These are phyloP conservation scores for Tribonema minus DNA, from an alignment of 108 stramenopile genomes.

Conservation along the genomic window DNA sequence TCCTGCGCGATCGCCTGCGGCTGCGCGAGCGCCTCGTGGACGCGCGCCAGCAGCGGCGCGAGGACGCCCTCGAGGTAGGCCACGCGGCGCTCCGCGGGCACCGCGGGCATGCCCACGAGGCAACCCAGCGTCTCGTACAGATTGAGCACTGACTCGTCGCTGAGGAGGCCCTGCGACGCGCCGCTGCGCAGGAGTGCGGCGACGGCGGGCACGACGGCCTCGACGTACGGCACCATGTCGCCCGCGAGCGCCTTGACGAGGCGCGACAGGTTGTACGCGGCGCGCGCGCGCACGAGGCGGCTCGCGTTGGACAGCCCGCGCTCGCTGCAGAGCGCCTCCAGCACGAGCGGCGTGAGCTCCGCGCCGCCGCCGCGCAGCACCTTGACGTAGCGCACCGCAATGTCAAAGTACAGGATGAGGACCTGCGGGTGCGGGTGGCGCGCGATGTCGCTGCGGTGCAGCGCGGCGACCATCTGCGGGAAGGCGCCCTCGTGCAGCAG, in stretches of 20 bases:
- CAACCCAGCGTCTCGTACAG: slow-evolving; percentile 40
- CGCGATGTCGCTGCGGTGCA: slow-evolving; percentile 37
- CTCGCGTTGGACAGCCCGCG: slow-evolving; percentile 24
- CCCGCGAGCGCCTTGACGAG: slow-evolving; percentile 37
- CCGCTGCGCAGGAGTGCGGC: background rate
- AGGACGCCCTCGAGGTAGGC: slow-evolving; percentile 27
- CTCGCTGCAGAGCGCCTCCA: slow-evolving; percentile 28
- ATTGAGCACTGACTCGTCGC: slow-evolving; percentile 29
- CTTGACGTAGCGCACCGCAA: slow-evolving; percentile 37
- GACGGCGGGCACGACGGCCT: slow-evolving; percentile 31
- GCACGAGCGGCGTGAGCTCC: slow-evolving; percentile 18
- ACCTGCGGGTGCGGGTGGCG: slow-evolving; percentile 44
- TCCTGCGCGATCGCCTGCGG: background rate
- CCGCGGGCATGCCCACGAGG: slow-evolving; percentile 23
- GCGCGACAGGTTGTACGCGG: slow-evolving; percentile 32
- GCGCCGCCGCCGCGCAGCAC: slow-evolving; percentile 4
- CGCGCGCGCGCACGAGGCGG: slow-evolving; percentile 13
- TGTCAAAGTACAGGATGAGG: slow-evolving; percentile 38
- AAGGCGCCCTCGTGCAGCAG: slow-evolving; percentile 31
- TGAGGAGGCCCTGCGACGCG: background rate
- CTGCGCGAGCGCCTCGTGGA: slow-evolving; percentile 1
- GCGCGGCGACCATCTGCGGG: slow-evolving; percentile 42
- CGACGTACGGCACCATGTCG: slow-evolving; percentile 16
- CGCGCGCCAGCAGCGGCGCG: slow-evolving; percentile 5
- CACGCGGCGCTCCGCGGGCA: background rate